These are phyloP conservation scores for Sechiopsis laciniata DNA, from an alignment of 306 rosid species.

Conservation along the genomic window DNA sequence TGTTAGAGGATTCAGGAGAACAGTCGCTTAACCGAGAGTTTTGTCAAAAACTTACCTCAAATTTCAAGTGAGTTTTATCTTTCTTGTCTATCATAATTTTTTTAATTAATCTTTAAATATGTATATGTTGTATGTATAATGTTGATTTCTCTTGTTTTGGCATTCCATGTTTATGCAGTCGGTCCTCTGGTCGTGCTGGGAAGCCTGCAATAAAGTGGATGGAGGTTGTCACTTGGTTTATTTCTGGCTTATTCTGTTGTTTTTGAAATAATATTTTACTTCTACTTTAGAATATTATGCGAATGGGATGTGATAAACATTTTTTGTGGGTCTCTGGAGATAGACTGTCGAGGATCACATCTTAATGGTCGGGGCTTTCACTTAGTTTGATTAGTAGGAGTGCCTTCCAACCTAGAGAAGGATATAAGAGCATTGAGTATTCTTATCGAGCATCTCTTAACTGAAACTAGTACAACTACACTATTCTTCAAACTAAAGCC, in stretches of 20 bases:
- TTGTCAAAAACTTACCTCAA: conserved; percentile 48
- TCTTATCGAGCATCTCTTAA: not conserved
- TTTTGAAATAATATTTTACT: conserved; percentile 7
- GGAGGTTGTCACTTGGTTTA: conserved; percentile 46
- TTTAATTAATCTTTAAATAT: not conserved
- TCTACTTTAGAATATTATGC: not conserved
- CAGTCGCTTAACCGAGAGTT: conserved; percentile 36
- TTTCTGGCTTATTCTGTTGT: not conserved
- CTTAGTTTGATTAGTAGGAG: not conserved
- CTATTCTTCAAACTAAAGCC: conserved; percentile 7
- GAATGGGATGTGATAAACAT: not conserved
- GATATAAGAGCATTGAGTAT: not conserved
- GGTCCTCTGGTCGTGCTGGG: conserved; percentile 83
- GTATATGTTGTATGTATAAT: not conserved
- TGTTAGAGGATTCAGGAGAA: conserved; percentile 42
- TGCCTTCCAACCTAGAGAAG: not conserved
- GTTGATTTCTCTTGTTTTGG: conserved; percentile 23
- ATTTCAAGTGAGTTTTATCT: conserved; percentile 57
- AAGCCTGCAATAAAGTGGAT: conserved; percentile 72
- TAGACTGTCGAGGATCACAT: conserved; percentile 5
- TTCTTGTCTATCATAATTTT: not conserved
- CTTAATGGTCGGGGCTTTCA: not conserved
- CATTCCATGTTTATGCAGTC: conserved; percentile 46
- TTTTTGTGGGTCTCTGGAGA: not conserved
- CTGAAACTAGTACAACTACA: not conserved